Evolutionary conservation across 768 basidiomycete species (phyloP), one percentile per base, ranked within the genome.

Genomic region (Sporobolomyces pararoseus): DNA sequence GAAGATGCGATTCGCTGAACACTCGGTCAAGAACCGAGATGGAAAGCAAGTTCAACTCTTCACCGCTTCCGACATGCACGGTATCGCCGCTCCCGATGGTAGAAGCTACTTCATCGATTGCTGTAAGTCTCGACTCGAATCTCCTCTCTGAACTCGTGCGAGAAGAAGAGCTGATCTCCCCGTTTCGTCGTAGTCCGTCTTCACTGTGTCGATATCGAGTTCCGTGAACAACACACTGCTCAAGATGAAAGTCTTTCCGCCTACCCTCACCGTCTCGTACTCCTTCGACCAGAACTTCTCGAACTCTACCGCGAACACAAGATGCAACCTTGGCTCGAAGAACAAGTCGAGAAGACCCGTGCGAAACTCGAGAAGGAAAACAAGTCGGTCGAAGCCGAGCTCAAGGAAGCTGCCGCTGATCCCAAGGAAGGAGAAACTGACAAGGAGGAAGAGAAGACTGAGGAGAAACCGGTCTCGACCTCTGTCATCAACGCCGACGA

Each of bases 61-160:
- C 76, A 79, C 81, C 4, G 78, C 78, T 39, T 76, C 76, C 54
- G 82, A 83, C 63, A 80, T 82, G 72, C 81, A 83, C 75, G 81
- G 80, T 37, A 75, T 83, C 31, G 76, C 78, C 42, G 81, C 81
- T 17, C 78, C 80, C n/a, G 82, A 83, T 64, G 81, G 81, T 16
- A 64, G 81, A 27, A 76, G 78, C 64, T 83, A 83, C 77, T 72
- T 81, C 27, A 79, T 83, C 54, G 82, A 83, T 66, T 77, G 81
- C 32, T 77, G 75, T 76, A 34, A 37, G 72, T 66, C 27, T 21
- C 39, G 3, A 27, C 49, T 57, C 12, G 3, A 47, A 7, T 31
- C 29, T 29, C n/a, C 47, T 12, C 27, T 29, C n/a, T 7, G 50
- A n/a, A 34, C 6, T 34, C 44, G 35, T 23, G 39, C 9, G 10